phyloP scores from a whole-genome alignment of 2,329 filamentous ascomycete species.

The Fonsecaea erecta region DNA sequence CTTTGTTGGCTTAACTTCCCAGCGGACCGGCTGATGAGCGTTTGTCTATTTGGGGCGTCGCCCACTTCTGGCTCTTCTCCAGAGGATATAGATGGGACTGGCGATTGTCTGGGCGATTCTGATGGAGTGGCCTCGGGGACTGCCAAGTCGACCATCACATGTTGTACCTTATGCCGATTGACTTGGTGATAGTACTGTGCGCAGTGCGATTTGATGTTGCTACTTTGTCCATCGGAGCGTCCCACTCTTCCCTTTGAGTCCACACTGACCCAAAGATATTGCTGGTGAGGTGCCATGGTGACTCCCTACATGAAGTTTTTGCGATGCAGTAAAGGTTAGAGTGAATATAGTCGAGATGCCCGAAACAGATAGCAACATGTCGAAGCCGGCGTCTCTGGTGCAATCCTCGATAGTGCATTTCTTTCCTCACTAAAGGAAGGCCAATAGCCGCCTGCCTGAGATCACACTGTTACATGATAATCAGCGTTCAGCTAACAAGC shows the following conservation, averaged over 20 bases:
- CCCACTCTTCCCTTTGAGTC: not conserved
- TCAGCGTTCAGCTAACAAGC: not conserved
- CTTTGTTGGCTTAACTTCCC: too few species aligned
- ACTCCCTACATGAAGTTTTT: not conserved
- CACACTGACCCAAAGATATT: constrained; percentile 1
- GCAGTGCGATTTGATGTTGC: constrained; percentile 5
- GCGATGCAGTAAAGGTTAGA: too few species aligned
- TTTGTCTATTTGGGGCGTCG: too few species aligned
- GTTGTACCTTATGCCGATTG: not conserved
- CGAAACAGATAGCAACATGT: too few species aligned
- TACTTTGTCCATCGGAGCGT: not conserved
- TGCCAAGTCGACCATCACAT: not conserved
- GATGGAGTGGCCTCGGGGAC: not conserved
- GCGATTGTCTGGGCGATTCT: too few species aligned
- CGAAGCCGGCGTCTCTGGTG: not conserved
- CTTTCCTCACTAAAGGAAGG: too few species aligned
- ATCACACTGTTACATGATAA: not conserved
- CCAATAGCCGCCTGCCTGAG: not conserved
- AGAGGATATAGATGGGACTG: too few species aligned
- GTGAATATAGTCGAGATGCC: too few species aligned
- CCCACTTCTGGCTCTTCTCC: too few species aligned
- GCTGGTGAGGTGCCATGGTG: not conserved
- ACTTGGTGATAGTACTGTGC: constrained; percentile 4
- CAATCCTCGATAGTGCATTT: not conserved
- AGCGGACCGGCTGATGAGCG: too few species aligned